Evolutionary conservation across 1,284 basidiomycete species (phyloP).

Genomic region (Irpex lacteus): DNA sequence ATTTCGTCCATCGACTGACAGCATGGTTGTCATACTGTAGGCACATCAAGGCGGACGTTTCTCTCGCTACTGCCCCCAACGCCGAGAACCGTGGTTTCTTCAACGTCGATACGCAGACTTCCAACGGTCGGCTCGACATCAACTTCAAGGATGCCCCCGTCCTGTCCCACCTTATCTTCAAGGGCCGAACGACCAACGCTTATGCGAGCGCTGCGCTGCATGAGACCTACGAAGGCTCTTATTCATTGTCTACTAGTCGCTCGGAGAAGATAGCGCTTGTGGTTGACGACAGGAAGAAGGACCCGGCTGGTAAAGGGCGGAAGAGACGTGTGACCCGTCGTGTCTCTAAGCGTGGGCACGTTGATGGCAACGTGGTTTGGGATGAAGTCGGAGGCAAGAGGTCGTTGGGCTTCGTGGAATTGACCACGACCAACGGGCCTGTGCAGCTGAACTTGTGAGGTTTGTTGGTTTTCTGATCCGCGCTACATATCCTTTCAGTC

Average conservation of each 20-base stretch:
- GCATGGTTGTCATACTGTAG: neutral
- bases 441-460: constrained; percentile 6
- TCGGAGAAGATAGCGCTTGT: neutral
- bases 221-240: constrained; percentile 42
- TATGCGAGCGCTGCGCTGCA: constrained; percentile 33
- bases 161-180: constrained; percentile 34
- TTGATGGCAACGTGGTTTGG: neutral
- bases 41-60: neutral
- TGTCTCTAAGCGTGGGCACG: neutral
- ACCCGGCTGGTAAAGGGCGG: neutral
- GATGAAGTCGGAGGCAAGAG: neutral
- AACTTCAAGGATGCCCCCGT: constrained; percentile 35
- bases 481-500: neutral
- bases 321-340: neutral
- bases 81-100: constrained; percentile 24
- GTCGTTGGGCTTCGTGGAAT: constrained; percentile 10
- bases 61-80: neutral
- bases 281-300: neutral
- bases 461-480: neutral
- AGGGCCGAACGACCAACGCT: constrained; percentile 31
- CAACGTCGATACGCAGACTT: constrained; percentile 23
- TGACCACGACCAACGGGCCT: constrained; percentile 17
- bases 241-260: constrained; percentile 17
- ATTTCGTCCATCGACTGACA: no score
- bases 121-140: constrained; percentile 30